A percentile compares a stretch with the other conserved stretches of the same genome.
Conservation (phyloP, 192 early-diverging fungal genomes). For the Coemansia sp. region DNA sequence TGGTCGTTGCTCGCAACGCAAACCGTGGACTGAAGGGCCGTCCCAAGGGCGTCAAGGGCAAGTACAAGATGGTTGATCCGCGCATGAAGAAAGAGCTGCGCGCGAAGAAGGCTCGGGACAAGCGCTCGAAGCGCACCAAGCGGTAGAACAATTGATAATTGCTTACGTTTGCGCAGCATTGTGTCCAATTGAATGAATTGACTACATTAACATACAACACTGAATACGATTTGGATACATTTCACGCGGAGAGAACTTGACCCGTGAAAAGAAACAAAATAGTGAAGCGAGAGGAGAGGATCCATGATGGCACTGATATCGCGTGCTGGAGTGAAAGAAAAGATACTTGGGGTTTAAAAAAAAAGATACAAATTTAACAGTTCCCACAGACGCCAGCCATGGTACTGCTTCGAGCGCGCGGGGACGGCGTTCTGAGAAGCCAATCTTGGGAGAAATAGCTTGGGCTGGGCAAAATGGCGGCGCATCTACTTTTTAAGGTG, state of each 20-base stretch:
- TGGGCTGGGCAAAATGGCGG: background rate
- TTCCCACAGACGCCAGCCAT: constrained; percentile 1
- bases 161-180: constrained; percentile 1
- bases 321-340: background rate
- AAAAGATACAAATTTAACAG: constrained; percentile 7
- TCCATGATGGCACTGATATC: background rate
- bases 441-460: background rate
- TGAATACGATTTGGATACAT: constrained; percentile 7
- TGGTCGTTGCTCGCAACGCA: constrained; percentile 77
- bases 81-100: constrained; percentile 97
- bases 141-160: constrained; percentile 11
- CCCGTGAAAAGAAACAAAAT: background rate
- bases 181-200: background rate
- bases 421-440: background rate
- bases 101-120: constrained; percentile 68
- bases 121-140: constrained; percentile 36
- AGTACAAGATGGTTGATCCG: constrained; percentile 96
- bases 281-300: background rate
- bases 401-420: background rate
- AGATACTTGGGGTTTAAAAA: background rate
- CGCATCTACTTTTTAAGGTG: background rate
- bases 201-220: background rate
- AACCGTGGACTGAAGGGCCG: constrained; percentile 88
- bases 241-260: background rate
- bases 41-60: constrained; percentile 96